Evolutionary conservation across 2,329 filamentous ascomycete genomes (phyloP), one percentile per base, ranked within the genome.

Genomic region (Alternaria arborescens): DNA sequence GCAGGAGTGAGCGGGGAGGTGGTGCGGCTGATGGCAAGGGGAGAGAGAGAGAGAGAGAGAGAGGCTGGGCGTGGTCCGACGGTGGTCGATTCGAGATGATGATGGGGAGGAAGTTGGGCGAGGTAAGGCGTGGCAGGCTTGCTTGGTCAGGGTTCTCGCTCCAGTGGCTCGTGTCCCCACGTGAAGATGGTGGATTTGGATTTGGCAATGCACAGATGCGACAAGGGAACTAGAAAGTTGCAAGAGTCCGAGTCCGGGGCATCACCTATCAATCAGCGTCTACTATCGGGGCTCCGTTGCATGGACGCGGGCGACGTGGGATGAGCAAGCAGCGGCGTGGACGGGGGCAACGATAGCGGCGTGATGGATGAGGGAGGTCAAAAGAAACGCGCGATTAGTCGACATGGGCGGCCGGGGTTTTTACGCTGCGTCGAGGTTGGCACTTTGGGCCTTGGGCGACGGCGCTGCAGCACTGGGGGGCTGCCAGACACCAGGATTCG

Each of bases 151-250:
- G 55, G 55, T 54, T 53, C 55, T 46, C 55, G 59, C 34, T 36
- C 14, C 41, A 43, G 53, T 48, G 67, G 66, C 66, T 68, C 65
- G 69, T 70, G 69, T 69, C 66, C 63, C 70, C 72, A 74, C 73
- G 73, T 58, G 70, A 73, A 71, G 58, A 55, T 57, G 55, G 40
- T 14, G 5, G 40, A 8, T 8, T 42, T 53, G 53, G 54, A 54
- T 58, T 42, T 50, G 38, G 32, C 50, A 36, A 42, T 30, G 26
- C 26, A 44, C 38, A 46, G 38, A 36, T 34, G 52, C 52, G 41
- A 5, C 28, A 30, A 44, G 20, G 18, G 11, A 36, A 36, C 44
- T 11, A 40, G 48, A 16, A 26, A 22, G 34, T n/a, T 38, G 48
- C 46, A 40, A 30, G 55, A 26, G 34, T 53, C 32, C 14, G 32